Base-by-base conservation (phyloP, 2,329 filamentous ascomycete genomes). In the Rutstroemia sydowiana region DNA sequence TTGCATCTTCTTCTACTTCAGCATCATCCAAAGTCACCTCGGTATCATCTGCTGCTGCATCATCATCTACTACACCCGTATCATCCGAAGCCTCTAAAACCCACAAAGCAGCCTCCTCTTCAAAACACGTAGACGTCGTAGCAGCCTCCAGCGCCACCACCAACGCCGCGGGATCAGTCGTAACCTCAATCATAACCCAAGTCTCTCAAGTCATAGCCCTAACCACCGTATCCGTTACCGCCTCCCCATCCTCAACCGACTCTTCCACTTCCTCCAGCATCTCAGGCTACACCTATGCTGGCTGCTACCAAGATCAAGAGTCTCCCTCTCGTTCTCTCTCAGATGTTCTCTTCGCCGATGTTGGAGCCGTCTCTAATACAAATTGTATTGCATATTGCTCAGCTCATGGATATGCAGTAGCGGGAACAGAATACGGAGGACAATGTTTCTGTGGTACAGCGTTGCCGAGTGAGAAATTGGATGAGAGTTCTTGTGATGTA, bases 301-400 rank as follows among this genome's bases (percentile, higher is more conserved):
- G 72, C 49, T 77, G 74, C 65, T 75, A 68, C 67, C 50, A 57
- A 14, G 68, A 71, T 61, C 69, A 71, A 7, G 14, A 44, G n/a
- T 28, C 34, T n/a, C n/a, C n/a, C 43, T 55, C 48, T 4, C 72
- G 73, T 36, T 67, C 68, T 8, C 66, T 77, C n/a, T 62, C 60
- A 16, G 68, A 68, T 53, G 65, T 70, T 48, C 55, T 67, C 28
- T 70, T 70, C 42, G 69, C 71, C 21, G 65, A 72, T 50, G 59
- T 75, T 31, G 71, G 59, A 16, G 41, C 53, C 13, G 68, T 75
- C 61, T 71, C 66, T 56, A 71, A 68, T 62, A 70, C 68, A 45
- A 71, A 70, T 20, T 80, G 78, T 59, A 68, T 77, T 45, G 62
- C 66, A 5, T 73, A 75, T 62, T 82, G 78, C 63, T 65, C 71